Conservation (phyloP, 2,329 filamentous ascomycete species). For the Graphilbum sp. region DNA sequence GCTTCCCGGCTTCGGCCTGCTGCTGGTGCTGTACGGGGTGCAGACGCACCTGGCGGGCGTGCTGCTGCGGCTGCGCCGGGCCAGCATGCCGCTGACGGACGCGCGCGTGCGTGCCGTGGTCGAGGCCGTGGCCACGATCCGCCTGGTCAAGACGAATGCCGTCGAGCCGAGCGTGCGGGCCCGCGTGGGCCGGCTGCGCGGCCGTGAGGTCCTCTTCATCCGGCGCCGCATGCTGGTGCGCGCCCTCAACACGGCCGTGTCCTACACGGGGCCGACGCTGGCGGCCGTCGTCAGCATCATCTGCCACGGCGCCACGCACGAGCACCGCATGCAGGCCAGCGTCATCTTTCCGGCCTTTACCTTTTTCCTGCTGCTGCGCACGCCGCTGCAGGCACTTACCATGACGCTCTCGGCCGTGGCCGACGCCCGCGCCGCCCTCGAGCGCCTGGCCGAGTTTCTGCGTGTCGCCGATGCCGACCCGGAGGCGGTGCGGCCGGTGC, state of each 20-base stretch:
- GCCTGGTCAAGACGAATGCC: slow-evolving; percentile 13
- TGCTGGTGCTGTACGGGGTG: slow-evolving; percentile 12
- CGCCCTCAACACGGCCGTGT: slow-evolving; percentile 12
- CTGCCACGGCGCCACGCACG: slow-evolving; percentile 7
- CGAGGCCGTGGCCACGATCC: slow-evolving; percentile 13
- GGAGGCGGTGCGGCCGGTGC: slow-evolving; percentile 1
- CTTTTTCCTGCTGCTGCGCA: slow-evolving; percentile 12
- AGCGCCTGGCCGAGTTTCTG: slow-evolving; percentile 11
- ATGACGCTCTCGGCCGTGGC: slow-evolving; percentile 11
- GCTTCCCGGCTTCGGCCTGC: slow-evolving; percentile 12
- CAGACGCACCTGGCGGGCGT: slow-evolving; percentile 11
- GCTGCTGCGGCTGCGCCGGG: slow-evolving; percentile 11
- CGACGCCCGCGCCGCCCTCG: slow-evolving; percentile 11
- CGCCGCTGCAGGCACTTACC: slow-evolving; percentile 10
- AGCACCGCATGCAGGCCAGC: slow-evolving; percentile 6
- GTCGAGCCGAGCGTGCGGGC: slow-evolving; percentile 12
- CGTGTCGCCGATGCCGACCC: slow-evolving; percentile 5
- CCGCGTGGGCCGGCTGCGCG: slow-evolving; percentile 11
- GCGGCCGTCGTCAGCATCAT: slow-evolving; percentile 12
- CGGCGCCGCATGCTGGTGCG: slow-evolving; percentile 13
- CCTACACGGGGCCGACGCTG: slow-evolving; percentile 12
- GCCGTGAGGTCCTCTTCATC: slow-evolving; percentile 12
- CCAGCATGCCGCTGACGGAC: slow-evolving; percentile 14
- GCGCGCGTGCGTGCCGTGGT: slow-evolving; percentile 13
- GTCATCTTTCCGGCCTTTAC: slow-evolving; percentile 11